Conservation (phyloP, 257 asterid species). For the Solanum clarkiae region DNA sequence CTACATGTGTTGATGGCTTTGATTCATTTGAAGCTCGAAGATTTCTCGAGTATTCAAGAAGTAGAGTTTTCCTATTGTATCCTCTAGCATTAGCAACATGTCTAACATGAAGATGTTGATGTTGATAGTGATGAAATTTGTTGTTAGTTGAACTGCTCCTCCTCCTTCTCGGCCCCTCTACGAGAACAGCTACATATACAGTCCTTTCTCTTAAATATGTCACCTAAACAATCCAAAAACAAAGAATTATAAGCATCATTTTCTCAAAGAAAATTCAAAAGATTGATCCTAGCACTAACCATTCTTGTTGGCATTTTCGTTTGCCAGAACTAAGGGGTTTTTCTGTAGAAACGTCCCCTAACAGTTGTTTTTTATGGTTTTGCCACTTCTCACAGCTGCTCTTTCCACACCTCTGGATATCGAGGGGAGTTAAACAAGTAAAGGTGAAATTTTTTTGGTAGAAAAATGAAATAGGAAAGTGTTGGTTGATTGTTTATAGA, state of each 20-base stretch:
- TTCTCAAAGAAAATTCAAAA: not conserved
- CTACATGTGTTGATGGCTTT: not conserved
- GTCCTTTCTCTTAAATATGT: not conserved
- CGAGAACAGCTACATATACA: slow-evolving; percentile 25
- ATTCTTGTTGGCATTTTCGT: not conserved
- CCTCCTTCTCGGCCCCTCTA: slow-evolving; percentile 13
- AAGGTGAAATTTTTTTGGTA: not conserved
- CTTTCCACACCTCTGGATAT: not conserved
- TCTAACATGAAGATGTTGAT: slow-evolving; percentile 7
- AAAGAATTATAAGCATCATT: not conserved
- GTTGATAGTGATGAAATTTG: slow-evolving; percentile 2
- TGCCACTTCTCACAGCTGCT: not conserved
- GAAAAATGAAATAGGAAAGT: not conserved
- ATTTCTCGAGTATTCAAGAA: slow-evolving; percentile 31
- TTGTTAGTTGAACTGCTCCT: not conserved
- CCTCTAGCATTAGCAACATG: slow-evolving; percentile 6
- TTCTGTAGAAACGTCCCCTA: not conserved
- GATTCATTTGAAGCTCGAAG: slow-evolving; percentile 24
- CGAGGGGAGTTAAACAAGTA: not conserved
- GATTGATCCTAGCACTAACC: not conserved
- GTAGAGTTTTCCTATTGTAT: slow-evolving; percentile 37
- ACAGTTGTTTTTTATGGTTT: not conserved
- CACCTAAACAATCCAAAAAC: not conserved
- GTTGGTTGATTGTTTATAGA: not conserved
- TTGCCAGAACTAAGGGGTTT: not conserved